A percentile compares a stretch with the other conserved stretches of the same genome.
phyloP scores from a whole-genome alignment of 2,329 filamentous ascomycete genomes.

The Onygenales sp. region DNA sequence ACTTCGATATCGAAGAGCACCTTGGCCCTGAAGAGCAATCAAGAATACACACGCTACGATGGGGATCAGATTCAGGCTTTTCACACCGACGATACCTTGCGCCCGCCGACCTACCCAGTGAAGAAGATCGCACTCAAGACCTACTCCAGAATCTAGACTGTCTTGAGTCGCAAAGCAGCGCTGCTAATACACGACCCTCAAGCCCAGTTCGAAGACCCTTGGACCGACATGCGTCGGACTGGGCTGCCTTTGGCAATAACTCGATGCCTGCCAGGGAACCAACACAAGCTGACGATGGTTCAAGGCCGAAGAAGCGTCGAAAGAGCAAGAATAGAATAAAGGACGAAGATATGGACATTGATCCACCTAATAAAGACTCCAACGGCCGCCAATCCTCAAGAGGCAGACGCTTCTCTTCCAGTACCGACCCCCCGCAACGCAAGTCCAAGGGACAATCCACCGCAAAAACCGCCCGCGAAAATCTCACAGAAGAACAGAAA shows the following conservation, averaged over 20 bases:
- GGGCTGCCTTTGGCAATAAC: neutral
- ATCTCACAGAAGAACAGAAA: conserved; percentile 69
- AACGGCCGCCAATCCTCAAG: conserved; percentile 1
- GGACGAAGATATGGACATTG: conserved; percentile 34
- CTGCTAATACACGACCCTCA: conserved; percentile 49
- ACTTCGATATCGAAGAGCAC: conserved; percentile 25
- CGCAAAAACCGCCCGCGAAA: conserved; percentile 41
- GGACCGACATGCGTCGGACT: conserved; percentile 3
- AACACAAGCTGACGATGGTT: conserved; percentile 27
- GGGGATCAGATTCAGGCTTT: conserved; percentile 62
- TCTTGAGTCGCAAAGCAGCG: conserved; percentile 48
- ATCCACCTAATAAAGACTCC: neutral
- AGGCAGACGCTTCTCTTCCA: conserved; percentile 8
- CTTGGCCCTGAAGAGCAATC: conserved; percentile 26
- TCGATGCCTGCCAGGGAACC: conserved; percentile 1
- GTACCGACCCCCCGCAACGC: conserved; percentile 21
- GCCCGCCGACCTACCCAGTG: conserved; percentile 46
- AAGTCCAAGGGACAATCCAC: conserved; percentile 14
- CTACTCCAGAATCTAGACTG: conserved; percentile 49
- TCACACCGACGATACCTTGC: conserved; percentile 51
- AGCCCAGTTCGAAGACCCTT: conserved; percentile 38
- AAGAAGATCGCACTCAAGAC: conserved; percentile 47
- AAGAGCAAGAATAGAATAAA: conserved; percentile 45
- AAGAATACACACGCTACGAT: conserved; percentile 43
- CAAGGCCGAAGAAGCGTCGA: conserved; percentile 36